These are phyloP conservation scores for Pichia sp. DNA, from an alignment of 1,139 yeast genomes.

Conservation along the genomic window DNA sequence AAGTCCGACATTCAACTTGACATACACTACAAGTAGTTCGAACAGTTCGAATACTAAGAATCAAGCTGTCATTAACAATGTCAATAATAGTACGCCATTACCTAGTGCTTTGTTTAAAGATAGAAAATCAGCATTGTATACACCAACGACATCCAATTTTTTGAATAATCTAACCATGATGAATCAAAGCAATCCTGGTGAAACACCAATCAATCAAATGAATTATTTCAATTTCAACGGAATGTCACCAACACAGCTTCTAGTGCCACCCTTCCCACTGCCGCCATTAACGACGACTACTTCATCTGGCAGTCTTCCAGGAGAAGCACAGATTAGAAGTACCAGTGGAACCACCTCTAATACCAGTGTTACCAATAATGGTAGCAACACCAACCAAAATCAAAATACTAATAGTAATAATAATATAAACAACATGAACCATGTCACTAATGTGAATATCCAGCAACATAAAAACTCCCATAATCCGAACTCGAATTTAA, in stretches of 20 bases:
- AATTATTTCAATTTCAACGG: constrained; percentile 28
- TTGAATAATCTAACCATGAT: constrained; percentile 9
- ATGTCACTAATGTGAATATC: neutral
- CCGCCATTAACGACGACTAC: constrained; percentile 15
- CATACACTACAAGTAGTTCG: constrained; percentile 5
- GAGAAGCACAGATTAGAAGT: neutral
- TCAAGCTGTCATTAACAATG: neutral
- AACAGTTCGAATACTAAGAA: neutral
- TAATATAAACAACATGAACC: no score
- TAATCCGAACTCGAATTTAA: neutral
- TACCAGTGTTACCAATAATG: no score
- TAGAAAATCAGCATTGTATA: constrained; percentile 6
- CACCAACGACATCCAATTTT: constrained; percentile 12
- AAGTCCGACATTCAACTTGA: constrained; percentile 12
- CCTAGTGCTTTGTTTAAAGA: constrained; percentile 14
- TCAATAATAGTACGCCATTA: constrained; percentile 9
- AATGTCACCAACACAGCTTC: constrained; percentile 31
- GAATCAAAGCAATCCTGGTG: constrained; percentile 4
- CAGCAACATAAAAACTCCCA: no score
- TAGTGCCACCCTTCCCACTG: constrained; percentile 18
- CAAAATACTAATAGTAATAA: no score
- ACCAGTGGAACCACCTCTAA: no score
- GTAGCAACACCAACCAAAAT: no score
- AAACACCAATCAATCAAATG: constrained; percentile 27
- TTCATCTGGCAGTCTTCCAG: neutral